Percentiles rank a stretch among this genome's conserved stretches.
Evolutionary conservation across 2,329 filamentous ascomycete species (phyloP).

Genomic region (Phyllosticta paracitricarpa): DNA sequence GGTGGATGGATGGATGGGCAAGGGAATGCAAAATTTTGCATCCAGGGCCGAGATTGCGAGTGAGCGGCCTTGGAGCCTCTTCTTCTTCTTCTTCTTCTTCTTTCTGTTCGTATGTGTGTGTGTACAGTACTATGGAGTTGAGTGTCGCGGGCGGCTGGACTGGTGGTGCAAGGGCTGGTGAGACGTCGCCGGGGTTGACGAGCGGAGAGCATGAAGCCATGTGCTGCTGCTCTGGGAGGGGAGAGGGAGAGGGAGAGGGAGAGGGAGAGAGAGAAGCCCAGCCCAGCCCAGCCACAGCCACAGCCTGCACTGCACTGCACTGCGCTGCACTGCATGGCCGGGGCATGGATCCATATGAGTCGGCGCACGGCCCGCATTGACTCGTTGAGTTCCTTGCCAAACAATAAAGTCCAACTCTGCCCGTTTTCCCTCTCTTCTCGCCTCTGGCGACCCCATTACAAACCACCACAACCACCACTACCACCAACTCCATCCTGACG

Average conservation of each 20-base stretch:
- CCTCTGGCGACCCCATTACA: constrained; percentile 3
- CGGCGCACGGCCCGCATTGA: background rate
- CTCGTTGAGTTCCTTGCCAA: background rate
- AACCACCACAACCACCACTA: background rate
- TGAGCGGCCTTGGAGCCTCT: background rate
- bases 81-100: background rate
- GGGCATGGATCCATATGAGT: background rate
- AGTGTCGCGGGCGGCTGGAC: background rate
- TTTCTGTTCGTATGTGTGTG: too few relatives aligned
- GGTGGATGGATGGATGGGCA: too few relatives aligned
- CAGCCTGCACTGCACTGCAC: too few relatives aligned
- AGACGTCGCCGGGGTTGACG: background rate
- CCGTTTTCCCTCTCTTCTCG: background rate
- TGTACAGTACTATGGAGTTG: too few relatives aligned
- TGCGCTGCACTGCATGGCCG: too few relatives aligned
- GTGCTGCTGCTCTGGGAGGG: background rate
- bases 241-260: background rate
- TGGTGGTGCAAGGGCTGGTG: background rate
- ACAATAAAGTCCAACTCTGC: background rate
- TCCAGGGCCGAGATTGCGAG: background rate
- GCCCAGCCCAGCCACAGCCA: background rate
- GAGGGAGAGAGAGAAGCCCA: background rate
- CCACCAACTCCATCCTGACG: background rate
- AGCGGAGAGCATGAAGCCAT: background rate
- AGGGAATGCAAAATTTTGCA: background rate